phyloP scores from a whole-genome alignment of 371 early-diverging fungal genomes.

The Thermomucor indicae-seudaticae region DNA sequence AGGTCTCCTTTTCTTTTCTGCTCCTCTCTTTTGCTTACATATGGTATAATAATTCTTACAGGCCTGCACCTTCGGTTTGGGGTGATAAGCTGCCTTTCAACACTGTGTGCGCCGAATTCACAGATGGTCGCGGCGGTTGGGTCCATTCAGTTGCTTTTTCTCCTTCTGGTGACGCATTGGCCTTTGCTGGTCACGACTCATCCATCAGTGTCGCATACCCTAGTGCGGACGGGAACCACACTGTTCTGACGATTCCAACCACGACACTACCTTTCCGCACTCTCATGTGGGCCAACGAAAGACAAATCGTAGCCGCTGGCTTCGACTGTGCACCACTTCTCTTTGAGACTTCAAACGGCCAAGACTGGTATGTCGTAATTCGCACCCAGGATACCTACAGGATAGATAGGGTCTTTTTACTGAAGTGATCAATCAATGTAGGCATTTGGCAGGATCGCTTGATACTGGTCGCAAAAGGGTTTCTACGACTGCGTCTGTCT shows the following conservation, averaged over 20 bases:
- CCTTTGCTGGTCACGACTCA: conserved; percentile 89
- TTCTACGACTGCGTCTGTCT: conserved; percentile 56
- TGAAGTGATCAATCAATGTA: conserved; percentile 14
- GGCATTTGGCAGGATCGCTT: conserved; percentile 69
- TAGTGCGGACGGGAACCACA: conserved; percentile 52
- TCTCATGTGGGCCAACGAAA: conserved; percentile 74
- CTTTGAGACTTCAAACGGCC: conserved; percentile 55
- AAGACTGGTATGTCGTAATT: conserved; percentile 53
- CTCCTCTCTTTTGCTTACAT: background rate
- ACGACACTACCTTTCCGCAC: conserved; percentile 75
- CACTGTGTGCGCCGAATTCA: conserved; percentile 89
- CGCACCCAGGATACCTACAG: background rate
- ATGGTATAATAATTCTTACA: no score
- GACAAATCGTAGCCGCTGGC: conserved; percentile 82
- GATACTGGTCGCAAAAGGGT: conserved; percentile 68
- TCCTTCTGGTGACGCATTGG: conserved; percentile 87
- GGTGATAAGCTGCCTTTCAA: conserved; percentile 94
- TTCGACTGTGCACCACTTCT: conserved; percentile 91
- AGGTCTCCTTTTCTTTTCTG: background rate
- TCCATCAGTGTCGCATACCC: conserved; percentile 73
- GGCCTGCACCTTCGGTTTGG: conserved; percentile 80
- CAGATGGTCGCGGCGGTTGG: conserved; percentile 84
- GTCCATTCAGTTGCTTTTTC: conserved; percentile 92
- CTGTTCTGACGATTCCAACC: conserved; percentile 54
- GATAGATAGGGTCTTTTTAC: background rate